phyloP scores from a whole-genome alignment of 2,329 filamentous ascomycete genomes.

The Trichoderma sp. region DNA sequence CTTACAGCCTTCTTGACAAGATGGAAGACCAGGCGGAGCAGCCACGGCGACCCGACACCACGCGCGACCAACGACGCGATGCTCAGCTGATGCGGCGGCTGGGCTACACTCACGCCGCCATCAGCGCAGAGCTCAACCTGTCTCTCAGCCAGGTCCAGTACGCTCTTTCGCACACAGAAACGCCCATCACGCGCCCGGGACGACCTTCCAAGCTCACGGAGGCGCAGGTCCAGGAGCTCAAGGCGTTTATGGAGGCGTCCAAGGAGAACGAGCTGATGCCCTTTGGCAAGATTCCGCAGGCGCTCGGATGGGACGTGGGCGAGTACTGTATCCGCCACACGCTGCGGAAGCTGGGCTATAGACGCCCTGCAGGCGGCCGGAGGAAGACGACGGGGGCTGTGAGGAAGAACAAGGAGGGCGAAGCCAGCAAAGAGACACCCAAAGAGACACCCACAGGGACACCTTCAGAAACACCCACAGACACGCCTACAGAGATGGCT shows the following conservation, averaged over 20 bases:
- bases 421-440: too few species aligned
- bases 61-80: slow-evolving; percentile 22
- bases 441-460: too few species aligned
- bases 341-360: slow-evolving; percentile 15
- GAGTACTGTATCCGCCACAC: slow-evolving; percentile 25
- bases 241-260: slow-evolving; percentile 13
- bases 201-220: slow-evolving; percentile 6
- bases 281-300: slow-evolving; percentile 15
- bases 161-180: slow-evolving; percentile 21
- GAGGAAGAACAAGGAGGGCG: background rate
- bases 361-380: background rate
- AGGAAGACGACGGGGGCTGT: background rate
- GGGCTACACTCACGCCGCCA: slow-evolving; percentile 19
- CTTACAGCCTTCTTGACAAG: background rate
- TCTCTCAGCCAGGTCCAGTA: slow-evolving; percentile 19
- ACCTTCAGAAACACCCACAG: too few species aligned
- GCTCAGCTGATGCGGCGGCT: slow-evolving; percentile 19
- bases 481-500: background rate
- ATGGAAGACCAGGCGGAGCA: slow-evolving; percentile 3
- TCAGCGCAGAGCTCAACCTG: slow-evolving; percentile 13
- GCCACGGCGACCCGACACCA: slow-evolving; percentile 12
- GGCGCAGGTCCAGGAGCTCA: slow-evolving; percentile 21
- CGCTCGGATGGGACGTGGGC: slow-evolving; percentile 18
- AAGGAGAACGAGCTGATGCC: slow-evolving; percentile 17
- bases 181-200: slow-evolving; percentile 9